Percentiles rank a stretch among this genome's conserved stretches.
These are phyloP conservation scores for Aureobasidium zeae DNA, from an alignment of 2,329 filamentous ascomycete genomes.

Conservation along the genomic window DNA sequence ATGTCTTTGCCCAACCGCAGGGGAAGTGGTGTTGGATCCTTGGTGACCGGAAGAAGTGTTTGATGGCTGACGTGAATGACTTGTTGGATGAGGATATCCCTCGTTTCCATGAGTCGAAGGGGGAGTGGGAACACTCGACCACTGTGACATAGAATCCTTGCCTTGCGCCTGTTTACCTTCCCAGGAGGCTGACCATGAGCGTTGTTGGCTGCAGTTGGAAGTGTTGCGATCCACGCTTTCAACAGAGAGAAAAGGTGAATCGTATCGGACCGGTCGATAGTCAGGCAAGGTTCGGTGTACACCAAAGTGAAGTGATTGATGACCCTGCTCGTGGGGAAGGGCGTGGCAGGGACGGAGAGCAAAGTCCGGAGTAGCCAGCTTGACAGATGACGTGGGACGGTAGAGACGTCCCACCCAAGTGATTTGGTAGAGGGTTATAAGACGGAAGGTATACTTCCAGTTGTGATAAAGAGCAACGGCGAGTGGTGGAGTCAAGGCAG, in stretches of 20 bases:
- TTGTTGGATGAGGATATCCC: not conserved
- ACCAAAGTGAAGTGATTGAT: slow-evolving; percentile 7
- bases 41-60: slow-evolving; percentile 4
- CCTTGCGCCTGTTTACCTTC: slow-evolving; percentile 23
- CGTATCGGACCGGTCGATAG: slow-evolving; percentile 15
- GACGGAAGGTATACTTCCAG: not conserved
- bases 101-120: slow-evolving; percentile 19
- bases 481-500: not conserved
- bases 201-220: slow-evolving; percentile 18
- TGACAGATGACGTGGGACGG: slow-evolving; percentile 18
- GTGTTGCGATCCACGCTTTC: slow-evolving; percentile 10
- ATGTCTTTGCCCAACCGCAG: slow-evolving; percentile 2
- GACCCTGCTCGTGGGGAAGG: slow-evolving; percentile 16
- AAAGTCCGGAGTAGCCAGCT: slow-evolving; percentile 19
- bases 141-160: slow-evolving; percentile 30
- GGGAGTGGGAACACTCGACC: slow-evolving; percentile 21
- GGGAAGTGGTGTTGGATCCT: not conserved
- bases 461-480: not conserved
- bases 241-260: slow-evolving; percentile 16
- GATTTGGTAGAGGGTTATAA: not conserved
- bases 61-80: slow-evolving; percentile 10
- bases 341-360: slow-evolving; percentile 17
- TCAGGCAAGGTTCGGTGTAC: slow-evolving; percentile 2
- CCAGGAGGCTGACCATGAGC: slow-evolving; percentile 26
- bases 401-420: slow-evolving; percentile 7